Evolutionary conservation across 345 rosid genomes (phyloP), one percentile per base, ranked within the genome.

Genomic region (Aquilaria malaccensis): DNA sequence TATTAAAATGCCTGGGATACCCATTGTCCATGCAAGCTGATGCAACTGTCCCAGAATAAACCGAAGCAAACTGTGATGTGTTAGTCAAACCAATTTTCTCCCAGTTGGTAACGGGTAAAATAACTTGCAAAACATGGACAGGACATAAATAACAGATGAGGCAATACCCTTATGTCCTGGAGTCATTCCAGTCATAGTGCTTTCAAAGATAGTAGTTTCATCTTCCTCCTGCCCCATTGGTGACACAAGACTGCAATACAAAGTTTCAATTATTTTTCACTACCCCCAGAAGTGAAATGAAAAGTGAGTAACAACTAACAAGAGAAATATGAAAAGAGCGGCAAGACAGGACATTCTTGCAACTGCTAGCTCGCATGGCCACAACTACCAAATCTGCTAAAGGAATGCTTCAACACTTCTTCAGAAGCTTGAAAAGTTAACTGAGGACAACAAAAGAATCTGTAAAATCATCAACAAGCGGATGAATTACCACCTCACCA

Each of bases 21-120:
- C 82, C 84, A 72, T 77, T 75, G 58, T 81, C 88, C 63, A 71
- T 62, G 71, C 73, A 58, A 22, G 62, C 64, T 49, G 89, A 74
- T 60, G 74, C 60, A 43, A 72, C 62, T 65, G 74, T 54, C 11
- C 79, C 85, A 54, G 73, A 70, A 52, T 80, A 75, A 76, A 72
- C 69, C 57, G 70, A 61, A 55, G 76, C 5, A 9, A 37, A 37
- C 83, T 70, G 79, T 45, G 4, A 74, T 62, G 58, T 62, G 67
- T 56, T 64, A 48, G 60, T 22, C 56, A 49, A 59, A 62, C 54
- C 61, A 54, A 48, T 22, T 22, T 22, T 22, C 22, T 22, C 22
- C 43, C 1, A 37, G 43, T 37, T 37, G 43, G 43, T 37, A 37
- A 37, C 43, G 7, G 43, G 43, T 37, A 37, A 37, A 37, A 37